Conservation (phyloP, 345 rosid genomes). For the Clausena lansium region DNA sequence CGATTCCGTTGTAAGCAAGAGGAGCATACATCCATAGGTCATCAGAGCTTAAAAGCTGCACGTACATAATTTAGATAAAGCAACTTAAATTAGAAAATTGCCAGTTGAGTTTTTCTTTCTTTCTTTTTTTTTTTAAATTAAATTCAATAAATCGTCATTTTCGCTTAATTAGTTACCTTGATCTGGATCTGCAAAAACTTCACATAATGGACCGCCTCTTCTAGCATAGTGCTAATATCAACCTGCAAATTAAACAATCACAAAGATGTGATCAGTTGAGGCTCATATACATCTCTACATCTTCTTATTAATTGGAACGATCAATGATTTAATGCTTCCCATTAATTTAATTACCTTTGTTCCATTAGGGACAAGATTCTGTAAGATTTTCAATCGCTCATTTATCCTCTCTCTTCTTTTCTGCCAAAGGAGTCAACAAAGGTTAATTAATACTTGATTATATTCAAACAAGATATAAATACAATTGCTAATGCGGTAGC, state of each 20-base stretch:
- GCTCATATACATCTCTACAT: neutral
- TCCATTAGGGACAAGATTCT: constrained; percentile 90
- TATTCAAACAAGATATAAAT: no score
- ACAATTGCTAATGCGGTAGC: no score
- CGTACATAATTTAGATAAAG: neutral
- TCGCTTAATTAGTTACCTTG: constrained; percentile 43
- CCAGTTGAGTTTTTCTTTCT: no score
- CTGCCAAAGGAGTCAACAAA: constrained; percentile 31
- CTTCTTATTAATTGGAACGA: neutral
- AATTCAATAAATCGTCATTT: neutral
- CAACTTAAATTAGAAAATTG: neutral
- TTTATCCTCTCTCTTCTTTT: constrained; percentile 89
- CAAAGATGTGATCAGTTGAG: neutral
- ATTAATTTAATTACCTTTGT: constrained; percentile 49
- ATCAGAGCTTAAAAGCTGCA: constrained; percentile 92
- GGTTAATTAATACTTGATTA: no score
- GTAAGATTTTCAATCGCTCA: constrained; percentile 68
- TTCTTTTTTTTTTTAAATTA: no score
- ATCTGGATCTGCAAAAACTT: constrained; percentile 90
- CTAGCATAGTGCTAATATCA: constrained; percentile 93
- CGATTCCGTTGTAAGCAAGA: constrained; percentile 83
- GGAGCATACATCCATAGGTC: constrained; percentile 98
- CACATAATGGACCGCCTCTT: constrained; percentile 89
- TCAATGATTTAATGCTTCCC: neutral
- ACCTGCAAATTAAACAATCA: constrained; percentile 29